Percentiles rank a stretch among this genome's conserved stretches.
Evolutionary conservation across 177 flowering plant species (phyloP).

Genomic region (Vitis hybrid): DNA sequence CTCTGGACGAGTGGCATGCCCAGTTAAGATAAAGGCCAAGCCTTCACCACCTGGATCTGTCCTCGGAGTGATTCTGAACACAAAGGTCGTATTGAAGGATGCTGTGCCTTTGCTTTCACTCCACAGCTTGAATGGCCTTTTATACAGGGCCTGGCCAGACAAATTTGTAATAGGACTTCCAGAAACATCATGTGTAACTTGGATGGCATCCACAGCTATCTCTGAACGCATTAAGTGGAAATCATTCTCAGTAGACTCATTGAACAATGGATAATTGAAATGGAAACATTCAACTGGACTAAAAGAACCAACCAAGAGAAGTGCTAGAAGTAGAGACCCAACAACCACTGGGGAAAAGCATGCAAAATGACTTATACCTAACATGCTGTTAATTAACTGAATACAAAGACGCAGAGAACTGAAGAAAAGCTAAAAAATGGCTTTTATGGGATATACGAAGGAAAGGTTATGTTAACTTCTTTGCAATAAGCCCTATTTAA

Average conservation of each 20-base stretch:
- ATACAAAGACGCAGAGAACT: too few relatives aligned
- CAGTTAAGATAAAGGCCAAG: constrained; percentile 49
- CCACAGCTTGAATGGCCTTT: constrained; percentile 36
- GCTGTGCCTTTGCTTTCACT: constrained; percentile 22
- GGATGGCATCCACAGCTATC: constrained; percentile 17
- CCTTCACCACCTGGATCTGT: constrained; percentile 54
- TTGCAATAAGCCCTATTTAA: too few relatives aligned
- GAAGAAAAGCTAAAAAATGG: too few relatives aligned
- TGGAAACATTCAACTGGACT: constrained; percentile 1
- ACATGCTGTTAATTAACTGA: too few relatives aligned
- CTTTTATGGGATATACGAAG: too few relatives aligned
- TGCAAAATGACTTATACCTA: too few relatives aligned
- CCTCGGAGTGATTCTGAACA: constrained; percentile 32
- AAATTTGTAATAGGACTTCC: background rate
- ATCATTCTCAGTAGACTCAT: background rate
- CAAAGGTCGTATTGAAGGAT: constrained; percentile 56
- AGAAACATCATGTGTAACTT: constrained; percentile 24
- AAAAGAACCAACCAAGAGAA: background rate
- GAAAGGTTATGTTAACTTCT: too few relatives aligned
- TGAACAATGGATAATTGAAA: constrained; percentile 13
- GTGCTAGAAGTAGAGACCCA: background rate
- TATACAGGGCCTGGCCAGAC: constrained; percentile 23
- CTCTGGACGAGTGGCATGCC: constrained; percentile 16
- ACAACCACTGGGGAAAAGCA: background rate
- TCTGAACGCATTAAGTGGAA: constrained; percentile 7